Evolutionary conservation across 768 basidiomycete genomes (phyloP).

Genomic region (Lactarius hengduanensis): DNA sequence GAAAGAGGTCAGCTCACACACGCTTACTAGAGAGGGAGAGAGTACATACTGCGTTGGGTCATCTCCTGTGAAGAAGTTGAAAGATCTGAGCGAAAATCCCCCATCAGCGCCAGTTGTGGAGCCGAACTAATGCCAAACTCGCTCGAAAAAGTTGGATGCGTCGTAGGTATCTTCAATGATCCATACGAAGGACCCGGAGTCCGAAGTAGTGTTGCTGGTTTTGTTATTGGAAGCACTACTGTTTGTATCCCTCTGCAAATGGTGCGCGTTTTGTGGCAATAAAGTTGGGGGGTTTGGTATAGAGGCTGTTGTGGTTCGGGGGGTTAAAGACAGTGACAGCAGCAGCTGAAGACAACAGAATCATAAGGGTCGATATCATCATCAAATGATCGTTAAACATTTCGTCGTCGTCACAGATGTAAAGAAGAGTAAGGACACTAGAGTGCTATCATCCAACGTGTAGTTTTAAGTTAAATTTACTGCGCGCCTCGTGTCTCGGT

Average conservation of each 20-base stretch:
- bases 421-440: background rate
- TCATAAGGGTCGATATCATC: conserved; percentile 25
- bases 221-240: conserved; percentile 6
- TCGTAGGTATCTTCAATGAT: conserved; percentile 28
- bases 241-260: conserved; percentile 20
- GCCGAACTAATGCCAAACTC: conserved; percentile 3
- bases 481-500: conserved; percentile 1
- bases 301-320: background rate
- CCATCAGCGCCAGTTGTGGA: background rate
- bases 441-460: background rate
- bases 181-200: conserved; percentile 15
- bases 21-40: background rate
- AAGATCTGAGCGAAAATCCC: conserved; percentile 21
- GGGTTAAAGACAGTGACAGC: background rate
- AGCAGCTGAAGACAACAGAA: conserved; percentile 3
- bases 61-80: conserved; percentile 19
- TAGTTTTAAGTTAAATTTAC: background rate
- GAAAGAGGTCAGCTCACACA: conserved; percentile 14
- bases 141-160: conserved; percentile 29
- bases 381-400: conserved; percentile 30
- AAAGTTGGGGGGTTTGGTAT: background rate
- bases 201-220: conserved; percentile 20
- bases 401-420: conserved; percentile 8
- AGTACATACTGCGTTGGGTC: conserved; percentile 29
- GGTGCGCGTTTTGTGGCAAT: conserved; percentile 7